Evolutionary conservation across 2,329 filamentous ascomycete species (phyloP).

Genomic region (Lasiodiplodia citricola): DNA sequence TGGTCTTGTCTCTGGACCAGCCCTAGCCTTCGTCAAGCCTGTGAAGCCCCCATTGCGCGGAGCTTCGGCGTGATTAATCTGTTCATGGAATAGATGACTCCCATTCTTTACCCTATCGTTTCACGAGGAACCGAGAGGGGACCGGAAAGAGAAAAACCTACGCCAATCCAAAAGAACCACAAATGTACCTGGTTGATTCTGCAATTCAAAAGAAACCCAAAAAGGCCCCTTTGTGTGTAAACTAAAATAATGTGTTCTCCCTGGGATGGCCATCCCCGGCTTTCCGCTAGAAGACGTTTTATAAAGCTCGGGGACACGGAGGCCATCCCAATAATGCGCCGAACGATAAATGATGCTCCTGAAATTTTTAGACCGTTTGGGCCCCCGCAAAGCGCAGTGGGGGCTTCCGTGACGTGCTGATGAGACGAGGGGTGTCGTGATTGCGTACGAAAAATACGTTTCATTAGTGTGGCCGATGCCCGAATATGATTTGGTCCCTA

Average conservation of each 20-base stretch:
- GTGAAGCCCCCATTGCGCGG: constrained; percentile 13
- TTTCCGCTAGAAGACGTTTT: neutral
- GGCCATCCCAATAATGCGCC: constrained; percentile 17
- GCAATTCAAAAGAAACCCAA: constrained; percentile 14
- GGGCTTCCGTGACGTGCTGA: neutral
- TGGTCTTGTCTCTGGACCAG: constrained; percentile 3
- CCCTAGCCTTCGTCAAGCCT: neutral
- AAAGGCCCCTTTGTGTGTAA: neutral
- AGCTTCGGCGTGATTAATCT: constrained; percentile 3
- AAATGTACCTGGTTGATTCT: constrained; percentile 32
- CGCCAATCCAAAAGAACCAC: constrained; percentile 4
- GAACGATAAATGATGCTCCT: constrained; percentile 18
- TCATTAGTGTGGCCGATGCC: constrained; percentile 1
- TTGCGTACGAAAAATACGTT: constrained; percentile 6
- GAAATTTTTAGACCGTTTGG: constrained; percentile 1
- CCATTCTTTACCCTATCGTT: neutral
- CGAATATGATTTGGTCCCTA: constrained; percentile 14
- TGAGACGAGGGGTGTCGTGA: constrained; percentile 16
- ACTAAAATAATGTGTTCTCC: constrained; percentile 13
- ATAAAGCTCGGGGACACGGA: neutral
- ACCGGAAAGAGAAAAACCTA: constrained; percentile 15
- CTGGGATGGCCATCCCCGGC: neutral
- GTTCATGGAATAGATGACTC: constrained; percentile 11
- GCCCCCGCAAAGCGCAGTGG: neutral
- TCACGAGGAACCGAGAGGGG: neutral